Evolutionary conservation across 306 rosid genomes (phyloP), one percentile per base, ranked within the genome.

Genomic region (Dalbergia cochinchinensis): DNA sequence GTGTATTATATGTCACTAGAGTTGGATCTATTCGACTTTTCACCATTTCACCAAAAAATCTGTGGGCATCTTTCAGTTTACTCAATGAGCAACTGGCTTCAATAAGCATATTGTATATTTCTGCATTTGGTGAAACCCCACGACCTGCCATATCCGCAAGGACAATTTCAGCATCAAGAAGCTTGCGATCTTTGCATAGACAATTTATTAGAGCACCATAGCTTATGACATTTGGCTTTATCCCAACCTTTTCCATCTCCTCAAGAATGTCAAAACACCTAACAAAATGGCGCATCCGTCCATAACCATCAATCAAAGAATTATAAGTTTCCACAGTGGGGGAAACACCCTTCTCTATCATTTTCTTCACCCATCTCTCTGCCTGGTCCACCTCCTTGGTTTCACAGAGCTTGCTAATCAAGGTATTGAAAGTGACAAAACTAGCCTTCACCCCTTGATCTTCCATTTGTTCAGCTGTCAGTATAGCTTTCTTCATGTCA

Each of bases 31-130:
- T 76, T 73, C 90, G 87, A 57, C 73, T 69, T 59, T 66, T 76
- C 31, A 22, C 57, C 97, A 94, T 92, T 86, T 90, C 94, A 82
- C 87, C 76, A 18, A 89, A 81, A 74, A 88, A 81, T 50, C 86
- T 81, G 72, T 83, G 85, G 54, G 96, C 92, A 20, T 78, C 90
- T 81, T 79, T 77, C 86, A 90, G 35, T 75, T 87, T 89, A 60
- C 88, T 82, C 42, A 76, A 76, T 13, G 87, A 77, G 76, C 89
- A 94, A 60, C 79, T 84, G 72, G 91, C 85, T 70, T 87, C 90
- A 57, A 90, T 92, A 78, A 94, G 83, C 86, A 90, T 94, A 77
- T 92, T 94, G 78, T 94, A 94, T 79, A 90, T 82, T 77, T 88
- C 86, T 60, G 87, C 90, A 79, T 92, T 89, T 67, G 96, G 94